phyloP scores from a whole-genome alignment of 257 asterid genomes.

The Solanum boliviense region DNA sequence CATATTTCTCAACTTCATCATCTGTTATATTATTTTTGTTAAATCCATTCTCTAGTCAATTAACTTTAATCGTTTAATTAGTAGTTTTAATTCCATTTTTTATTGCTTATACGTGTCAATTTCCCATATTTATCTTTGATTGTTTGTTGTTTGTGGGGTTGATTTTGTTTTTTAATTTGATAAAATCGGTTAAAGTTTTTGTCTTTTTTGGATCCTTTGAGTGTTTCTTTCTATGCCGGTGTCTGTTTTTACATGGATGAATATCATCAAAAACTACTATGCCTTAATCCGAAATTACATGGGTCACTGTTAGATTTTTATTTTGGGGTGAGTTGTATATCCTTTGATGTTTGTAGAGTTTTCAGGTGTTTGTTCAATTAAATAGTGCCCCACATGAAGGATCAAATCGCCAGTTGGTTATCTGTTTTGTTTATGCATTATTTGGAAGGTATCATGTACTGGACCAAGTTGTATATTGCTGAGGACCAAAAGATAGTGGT shows the following conservation, averaged over 20 bases:
- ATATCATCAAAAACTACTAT: background rate
- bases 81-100: background rate
- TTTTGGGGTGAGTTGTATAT: background rate
- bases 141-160: background rate
- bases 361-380: background rate
- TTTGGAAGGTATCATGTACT: background rate
- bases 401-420: background rate
- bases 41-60: background rate
- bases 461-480: background rate
- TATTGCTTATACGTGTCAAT: background rate
- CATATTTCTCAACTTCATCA: background rate
- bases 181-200: background rate
- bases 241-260: background rate
- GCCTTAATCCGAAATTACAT: background rate
- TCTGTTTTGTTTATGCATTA: background rate
- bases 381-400: background rate
- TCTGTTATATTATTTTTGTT: background rate
- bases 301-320: background rate
- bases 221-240: background rate
- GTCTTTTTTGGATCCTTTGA: background rate
- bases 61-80: background rate
- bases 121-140: background rate
- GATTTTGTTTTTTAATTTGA: background rate
- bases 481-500: conserved; percentile 9
- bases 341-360: background rate